Percentiles rank a stretch among this genome's conserved stretches.
phyloP scores from a whole-genome alignment of 2,329 filamentous ascomycete species.

The Pyricularia sp. region DNA sequence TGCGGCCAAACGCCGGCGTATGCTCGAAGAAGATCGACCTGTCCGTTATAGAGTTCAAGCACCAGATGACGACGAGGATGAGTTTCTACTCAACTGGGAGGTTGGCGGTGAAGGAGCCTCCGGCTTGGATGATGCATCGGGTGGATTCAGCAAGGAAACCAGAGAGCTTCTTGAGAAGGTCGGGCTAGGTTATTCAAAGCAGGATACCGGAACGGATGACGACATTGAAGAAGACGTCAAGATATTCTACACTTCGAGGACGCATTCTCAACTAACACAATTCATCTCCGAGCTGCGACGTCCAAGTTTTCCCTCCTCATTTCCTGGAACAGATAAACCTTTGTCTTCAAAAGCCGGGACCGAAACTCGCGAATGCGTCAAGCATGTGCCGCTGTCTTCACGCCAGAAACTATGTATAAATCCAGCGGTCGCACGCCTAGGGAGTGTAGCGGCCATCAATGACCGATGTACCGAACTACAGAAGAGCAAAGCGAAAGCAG shows the following conservation, averaged over 20 bases:
- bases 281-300: constrained; percentile 76
- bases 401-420: constrained; percentile 90
- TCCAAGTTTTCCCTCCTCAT: constrained; percentile 65
- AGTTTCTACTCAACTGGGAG: constrained; percentile 65
- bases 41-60: constrained; percentile 5
- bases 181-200: constrained; percentile 29
- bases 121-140: neutral
- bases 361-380: constrained; percentile 49
- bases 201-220: constrained; percentile 26
- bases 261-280: constrained; percentile 84
- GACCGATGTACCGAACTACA: constrained; percentile 88
- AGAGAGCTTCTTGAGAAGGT: constrained; percentile 62
- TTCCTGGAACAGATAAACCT: constrained; percentile 30
- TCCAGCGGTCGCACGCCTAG: constrained; percentile 62
- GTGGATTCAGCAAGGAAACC: constrained; percentile 62
- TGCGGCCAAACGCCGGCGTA: constrained; percentile 34
- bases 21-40: constrained; percentile 29
- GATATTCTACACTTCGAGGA: constrained; percentile 88
- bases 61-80: constrained; percentile 41
- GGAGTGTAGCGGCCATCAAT: constrained; percentile 73
- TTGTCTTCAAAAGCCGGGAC: neutral
- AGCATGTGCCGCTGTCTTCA: constrained; percentile 76
- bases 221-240: constrained; percentile 59
- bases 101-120: constrained; percentile 18
- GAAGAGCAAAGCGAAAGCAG: constrained; percentile 53